phyloP scores from a whole-genome alignment of 352 stramenopile genomes.

The Aphanomyces stellatus region DNA sequence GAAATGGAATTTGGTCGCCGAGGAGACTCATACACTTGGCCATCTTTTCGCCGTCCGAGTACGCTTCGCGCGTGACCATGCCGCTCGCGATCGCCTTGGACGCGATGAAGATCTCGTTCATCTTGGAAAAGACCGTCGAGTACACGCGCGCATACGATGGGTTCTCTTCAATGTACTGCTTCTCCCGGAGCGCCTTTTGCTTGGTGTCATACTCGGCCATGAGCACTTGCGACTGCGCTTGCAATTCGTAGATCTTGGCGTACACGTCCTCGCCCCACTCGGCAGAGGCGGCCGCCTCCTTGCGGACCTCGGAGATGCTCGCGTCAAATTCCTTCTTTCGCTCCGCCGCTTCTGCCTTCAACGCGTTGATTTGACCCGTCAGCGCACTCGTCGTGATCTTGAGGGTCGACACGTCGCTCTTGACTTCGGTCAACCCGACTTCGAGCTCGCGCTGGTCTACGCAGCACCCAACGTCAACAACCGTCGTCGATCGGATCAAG shows the following conservation, averaged over 20 bases:
- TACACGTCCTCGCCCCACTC: slow-evolving; percentile 15
- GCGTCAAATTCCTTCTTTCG: slow-evolving; percentile 10
- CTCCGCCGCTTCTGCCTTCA: slow-evolving; percentile 9
- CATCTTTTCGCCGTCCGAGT: slow-evolving; percentile 14
- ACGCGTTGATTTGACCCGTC: slow-evolving; percentile 14
- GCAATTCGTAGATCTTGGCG: slow-evolving; percentile 8
- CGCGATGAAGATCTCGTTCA: slow-evolving; percentile 20
- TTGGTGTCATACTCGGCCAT: slow-evolving; percentile 20
- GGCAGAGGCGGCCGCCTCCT: not conserved
- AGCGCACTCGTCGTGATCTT: slow-evolving; percentile 10
- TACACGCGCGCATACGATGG: slow-evolving; percentile 11
- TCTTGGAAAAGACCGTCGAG: slow-evolving; percentile 13
- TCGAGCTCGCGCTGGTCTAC: slow-evolving; percentile 15
- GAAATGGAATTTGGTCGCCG: slow-evolving; percentile 11
- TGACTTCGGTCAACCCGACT: slow-evolving; percentile 9
- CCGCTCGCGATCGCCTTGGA: slow-evolving; percentile 17
- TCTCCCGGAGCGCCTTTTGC: slow-evolving; percentile 11
- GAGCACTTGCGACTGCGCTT: slow-evolving; percentile 16
- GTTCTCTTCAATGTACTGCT: slow-evolving; percentile 22
- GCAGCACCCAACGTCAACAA: not conserved
- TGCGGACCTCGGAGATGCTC: slow-evolving; percentile 6
- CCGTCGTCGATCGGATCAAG: not conserved
- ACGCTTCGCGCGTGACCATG: slow-evolving; percentile 19
- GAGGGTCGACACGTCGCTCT: slow-evolving; percentile 5
- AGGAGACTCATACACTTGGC: slow-evolving; percentile 13